Base-by-base conservation (phyloP, 306 rosid genomes). In the Lathyrus tuberosus region DNA sequence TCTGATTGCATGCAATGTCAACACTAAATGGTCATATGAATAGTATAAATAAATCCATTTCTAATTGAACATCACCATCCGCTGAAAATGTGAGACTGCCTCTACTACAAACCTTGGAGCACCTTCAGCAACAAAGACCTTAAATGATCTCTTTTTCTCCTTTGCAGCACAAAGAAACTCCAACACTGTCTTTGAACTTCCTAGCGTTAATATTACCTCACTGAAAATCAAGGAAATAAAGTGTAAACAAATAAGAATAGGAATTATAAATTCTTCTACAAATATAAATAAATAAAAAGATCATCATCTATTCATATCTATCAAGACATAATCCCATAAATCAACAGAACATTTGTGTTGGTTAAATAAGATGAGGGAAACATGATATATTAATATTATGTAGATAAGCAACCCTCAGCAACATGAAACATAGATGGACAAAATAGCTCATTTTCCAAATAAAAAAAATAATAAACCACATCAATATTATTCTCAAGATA, bases 131-230 rank as follows among this genome's bases (percentile, higher is more conserved):
- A 95, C 95, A 85, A 87, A 81, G 30, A 91, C 93, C 75, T 95
- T 89, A 78, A 91, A 95, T 41, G 97, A 89, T 87, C 99, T 87
- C 76, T 87, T 87, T 71, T 91, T 95, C 79, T 91, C 99, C 83
- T 89, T 95, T 8, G 99, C 99, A 60, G 96, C 97, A 76, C 83
- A 86, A 22, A 95, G 93, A 87, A 95, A 95, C 75, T 95, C 99
- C 76, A 95, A 80, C 44, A 95, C 97, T 40, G 99, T 95, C 88
- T 84, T 89, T 74, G 99, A 95, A 85, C 97, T 91, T 20, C 99
- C 99, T 26, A 95, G 82, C 26, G 99, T 95, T 65, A 95, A 87
- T 79, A 95, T 95, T 53, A 95, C 97, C 88, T 89, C 99, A 70
- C 99, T 95, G 88, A 62, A 78, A 88, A 76, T 48, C 56, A 51